A percentile compares a stretch with the other conserved stretches of the same genome.
These are phyloP conservation scores for Schwanniomyces sp. DNA, from an alignment of 805 yeast genomes.

Conservation along the genomic window DNA sequence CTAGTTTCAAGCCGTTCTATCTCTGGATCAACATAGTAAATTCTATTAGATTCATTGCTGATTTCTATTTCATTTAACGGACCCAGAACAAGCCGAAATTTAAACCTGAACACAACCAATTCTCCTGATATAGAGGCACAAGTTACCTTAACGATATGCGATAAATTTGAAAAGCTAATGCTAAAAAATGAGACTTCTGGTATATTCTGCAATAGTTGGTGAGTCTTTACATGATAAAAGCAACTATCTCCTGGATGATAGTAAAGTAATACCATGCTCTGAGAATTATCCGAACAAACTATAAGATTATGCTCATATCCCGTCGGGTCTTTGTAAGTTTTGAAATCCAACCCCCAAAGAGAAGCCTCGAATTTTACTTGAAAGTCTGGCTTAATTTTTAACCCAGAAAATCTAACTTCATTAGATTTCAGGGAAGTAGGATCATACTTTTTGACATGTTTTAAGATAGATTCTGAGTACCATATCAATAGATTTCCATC, in stretches of 20 bases:
- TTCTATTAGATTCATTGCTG: constrained; percentile 8
- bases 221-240: constrained; percentile 36
- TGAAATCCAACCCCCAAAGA: constrained; percentile 63
- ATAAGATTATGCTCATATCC: constrained; percentile 32
- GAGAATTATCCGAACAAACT: constrained; percentile 56
- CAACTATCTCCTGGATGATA: constrained; percentile 21
- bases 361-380: constrained; percentile 41
- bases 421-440: constrained; percentile 7
- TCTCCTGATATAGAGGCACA: constrained; percentile 51
- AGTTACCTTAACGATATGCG: constrained; percentile 27
- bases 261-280: constrained; percentile 41
- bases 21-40: constrained; percentile 26
- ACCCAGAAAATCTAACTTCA: constrained; percentile 15
- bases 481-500: constrained; percentile 52
- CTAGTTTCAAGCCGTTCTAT: constrained; percentile 23
- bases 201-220: constrained; percentile 52
- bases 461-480: constrained; percentile 24
- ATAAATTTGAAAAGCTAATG: constrained; percentile 6
- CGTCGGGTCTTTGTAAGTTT: constrained; percentile 11
- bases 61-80: constrained; percentile 20
- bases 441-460: constrained; percentile 3
- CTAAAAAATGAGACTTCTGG: constrained; percentile 48
- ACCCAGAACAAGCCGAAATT: constrained; percentile 22
- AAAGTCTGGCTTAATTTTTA: constrained; percentile 22
- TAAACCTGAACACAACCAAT: constrained; percentile 37